Base-by-base conservation (phyloP, 768 basidiomycete species). In the Russula brevipes region DNA sequence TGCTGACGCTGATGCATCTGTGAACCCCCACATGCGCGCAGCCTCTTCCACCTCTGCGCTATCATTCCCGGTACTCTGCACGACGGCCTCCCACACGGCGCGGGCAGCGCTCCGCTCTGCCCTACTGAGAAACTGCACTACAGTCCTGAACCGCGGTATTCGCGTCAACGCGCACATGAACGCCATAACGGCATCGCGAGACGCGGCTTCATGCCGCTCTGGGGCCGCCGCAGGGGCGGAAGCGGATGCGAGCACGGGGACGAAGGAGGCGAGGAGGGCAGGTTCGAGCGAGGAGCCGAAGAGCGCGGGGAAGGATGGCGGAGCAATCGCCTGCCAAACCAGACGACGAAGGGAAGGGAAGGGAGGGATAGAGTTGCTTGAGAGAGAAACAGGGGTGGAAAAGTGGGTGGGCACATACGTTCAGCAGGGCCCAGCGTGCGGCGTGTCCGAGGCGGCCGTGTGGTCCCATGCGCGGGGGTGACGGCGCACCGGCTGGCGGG, bases 211-310 rank as follows among this genome's bases (percentile, higher is more conserved):
- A 30, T 24, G 17, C 10, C 19, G 51, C n/a, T 33, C 33, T 14
- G 51, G 17, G 17, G 60, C 78, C 17, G 44, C 19, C n/a, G n/a
- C n/a, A 14, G 36, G 19, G 71, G 11, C 73, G 68, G 39, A 11
- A 11, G 16, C 41, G 0, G 69, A 68, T 8, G 70, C 71, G 66
- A 91, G 82, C 3, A 79, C 80, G 35, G 77, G 74, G 31, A 91
- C 71, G 24, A 91, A 76, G 1, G 83, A 81, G 2, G 77, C 76
- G 17, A 93, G 79, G 33, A 88, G 69, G 1, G 78, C 69, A 0
- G 91, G 82, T 49, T 92, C 91, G 38, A 93, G 77, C 0, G 88
- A 88, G 0, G 78, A 82, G 68, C 86, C 80, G 74, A 88, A 90
- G 44, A 93, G 72, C 1, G 77, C 67, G 0, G 89, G 87, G 33